These are phyloP conservation scores for Moricandia moricandioides DNA, from an alignment of 345 rosid genomes.

Conservation along the genomic window DNA sequence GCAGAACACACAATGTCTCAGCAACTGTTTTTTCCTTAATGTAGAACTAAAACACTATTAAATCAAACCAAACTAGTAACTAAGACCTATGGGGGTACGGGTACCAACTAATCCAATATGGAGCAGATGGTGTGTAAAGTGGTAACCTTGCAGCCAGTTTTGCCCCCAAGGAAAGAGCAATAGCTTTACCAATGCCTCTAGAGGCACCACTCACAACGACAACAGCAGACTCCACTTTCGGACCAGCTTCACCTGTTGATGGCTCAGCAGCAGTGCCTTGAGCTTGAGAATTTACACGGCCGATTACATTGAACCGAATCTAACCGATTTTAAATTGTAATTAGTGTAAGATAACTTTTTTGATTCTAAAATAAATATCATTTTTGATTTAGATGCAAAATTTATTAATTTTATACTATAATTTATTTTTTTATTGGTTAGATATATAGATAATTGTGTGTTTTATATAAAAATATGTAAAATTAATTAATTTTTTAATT, in stretches of 20 bases:
- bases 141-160: slow-evolving; percentile 68
- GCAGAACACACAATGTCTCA: slow-evolving; percentile 17
- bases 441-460: too few species aligned
- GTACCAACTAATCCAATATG: too few species aligned
- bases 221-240: slow-evolving; percentile 69
- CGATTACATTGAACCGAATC: neutral
- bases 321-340: neutral
- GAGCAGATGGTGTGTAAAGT: neutral
- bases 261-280: slow-evolving; percentile 54
- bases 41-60: neutral
- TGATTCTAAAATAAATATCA: too few species aligned
- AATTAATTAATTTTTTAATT: too few species aligned
- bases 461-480: too few species aligned
- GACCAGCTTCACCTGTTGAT: slow-evolving; percentile 39
- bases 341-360: too few species aligned
- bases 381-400: too few species aligned
- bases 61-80: neutral
- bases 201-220: slow-evolving; percentile 95
- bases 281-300: neutral
- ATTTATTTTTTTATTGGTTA: too few species aligned
- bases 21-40: neutral
- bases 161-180: slow-evolving; percentile 91
- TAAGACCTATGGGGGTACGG: too few species aligned
- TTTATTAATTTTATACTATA: too few species aligned
- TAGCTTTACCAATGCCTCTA: slow-evolving; percentile 91